Percentiles rank a stretch among this genome's conserved stretches.
These are phyloP conservation scores for Trichoderma atrobrunneum DNA, from an alignment of 2,329 filamentous ascomycete genomes.

Conservation along the genomic window DNA sequence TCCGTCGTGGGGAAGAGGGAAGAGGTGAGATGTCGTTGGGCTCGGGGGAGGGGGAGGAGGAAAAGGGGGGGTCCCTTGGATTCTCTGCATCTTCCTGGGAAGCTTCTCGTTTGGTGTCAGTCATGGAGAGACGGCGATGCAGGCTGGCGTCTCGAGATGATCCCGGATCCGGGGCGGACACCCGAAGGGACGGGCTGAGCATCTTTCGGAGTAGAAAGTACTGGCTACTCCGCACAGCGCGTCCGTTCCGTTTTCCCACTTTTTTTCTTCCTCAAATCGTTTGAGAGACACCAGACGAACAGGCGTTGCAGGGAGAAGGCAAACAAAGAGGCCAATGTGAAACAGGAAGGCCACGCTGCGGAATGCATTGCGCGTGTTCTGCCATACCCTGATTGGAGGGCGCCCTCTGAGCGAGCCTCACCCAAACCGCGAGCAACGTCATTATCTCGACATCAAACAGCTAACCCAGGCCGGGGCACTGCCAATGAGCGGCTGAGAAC, in stretches of 20 bases:
- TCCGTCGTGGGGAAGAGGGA: constrained; percentile 17
- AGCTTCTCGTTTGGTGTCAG: not conserved
- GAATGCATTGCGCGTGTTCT: not conserved
- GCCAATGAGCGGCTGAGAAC: constrained; percentile 16
- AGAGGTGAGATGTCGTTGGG: not conserved
- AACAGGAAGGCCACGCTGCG: constrained; percentile 10
- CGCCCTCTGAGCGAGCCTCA: constrained; percentile 7
- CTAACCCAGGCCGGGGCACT: not conserved
- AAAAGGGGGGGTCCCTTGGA: not conserved
- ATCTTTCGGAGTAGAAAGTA: not conserved
- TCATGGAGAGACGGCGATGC: constrained; percentile 2
- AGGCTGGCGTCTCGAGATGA: not conserved
- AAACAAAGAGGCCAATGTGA: constrained; percentile 13
- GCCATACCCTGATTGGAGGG: constrained; percentile 14
- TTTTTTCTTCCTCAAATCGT: not conserved
- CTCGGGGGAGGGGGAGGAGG: not conserved
- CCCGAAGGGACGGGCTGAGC: constrained; percentile 9
- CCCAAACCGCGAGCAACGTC: constrained; percentile 13
- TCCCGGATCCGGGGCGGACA: constrained; percentile 13
- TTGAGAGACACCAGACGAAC: not conserved
- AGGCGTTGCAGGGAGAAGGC: not conserved
- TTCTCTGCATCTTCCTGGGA: not conserved
- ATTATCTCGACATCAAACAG: constrained; percentile 17
- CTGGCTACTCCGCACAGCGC: constrained; percentile 9
- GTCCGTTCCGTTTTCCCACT: not conserved